A percentile compares a stretch with the other conserved stretches of the same genome.
Evolutionary conservation across 192 early-diverging fungal species (phyloP).

Genomic region (Umbelopsis isabellina): DNA sequence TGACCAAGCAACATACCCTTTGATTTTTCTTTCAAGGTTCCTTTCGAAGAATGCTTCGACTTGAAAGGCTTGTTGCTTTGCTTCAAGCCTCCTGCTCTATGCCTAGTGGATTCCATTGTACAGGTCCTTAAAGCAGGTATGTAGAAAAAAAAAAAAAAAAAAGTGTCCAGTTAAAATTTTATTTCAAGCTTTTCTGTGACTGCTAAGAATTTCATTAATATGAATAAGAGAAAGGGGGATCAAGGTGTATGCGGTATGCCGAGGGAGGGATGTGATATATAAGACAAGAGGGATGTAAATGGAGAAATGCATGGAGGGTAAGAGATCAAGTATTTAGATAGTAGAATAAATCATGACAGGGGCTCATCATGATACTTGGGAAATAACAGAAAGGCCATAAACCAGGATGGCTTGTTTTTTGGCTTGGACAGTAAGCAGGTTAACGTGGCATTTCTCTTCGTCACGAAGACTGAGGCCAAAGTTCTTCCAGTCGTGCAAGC

Average conservation of each 20-base stretch:
- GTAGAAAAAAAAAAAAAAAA: conserved; percentile 22
- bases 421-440: conserved; percentile 55
- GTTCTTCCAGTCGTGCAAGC: conserved; percentile 52
- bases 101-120: conserved; percentile 37
- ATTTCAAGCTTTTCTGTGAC: conserved; percentile 13
- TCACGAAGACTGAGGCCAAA: conserved; percentile 56
- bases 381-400: conserved; percentile 48
- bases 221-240: not conserved
- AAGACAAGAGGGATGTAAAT: not conserved
- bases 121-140: not conserved
- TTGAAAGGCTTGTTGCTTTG: conserved; percentile 98
- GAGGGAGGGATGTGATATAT: too few species aligned
- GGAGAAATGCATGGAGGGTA: not conserved
- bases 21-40: conserved; percentile 71
- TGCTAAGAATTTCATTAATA: conserved; percentile 2
- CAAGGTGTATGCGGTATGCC: not conserved
- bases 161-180: conserved; percentile 9
- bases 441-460: conserved; percentile 64
- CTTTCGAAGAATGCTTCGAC: conserved; percentile 87
- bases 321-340: not conserved
- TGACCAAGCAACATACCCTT: conserved; percentile 59
- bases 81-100: conserved; percentile 82
- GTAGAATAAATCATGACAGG: not conserved
- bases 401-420: conserved; percentile 59
- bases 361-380: conserved; percentile 7